Conservation (phyloP, 192 early-diverging fungal genomes). For the Coemansia sp. region DNA sequence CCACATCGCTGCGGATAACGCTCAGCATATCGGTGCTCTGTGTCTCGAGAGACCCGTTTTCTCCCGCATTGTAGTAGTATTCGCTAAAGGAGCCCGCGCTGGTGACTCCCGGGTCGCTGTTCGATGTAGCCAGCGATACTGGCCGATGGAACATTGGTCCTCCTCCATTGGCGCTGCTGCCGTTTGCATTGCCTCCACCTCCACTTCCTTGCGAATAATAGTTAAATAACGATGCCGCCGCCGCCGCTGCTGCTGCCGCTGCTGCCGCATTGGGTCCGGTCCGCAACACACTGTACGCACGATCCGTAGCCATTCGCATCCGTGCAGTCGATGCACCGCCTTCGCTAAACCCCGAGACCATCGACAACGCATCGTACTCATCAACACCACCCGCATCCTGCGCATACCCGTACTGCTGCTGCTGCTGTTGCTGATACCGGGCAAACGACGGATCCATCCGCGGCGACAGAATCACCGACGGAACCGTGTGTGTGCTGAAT, state of each 20-base stretch:
- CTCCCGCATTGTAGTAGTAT: conserved; percentile 20
- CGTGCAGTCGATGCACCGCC: conserved; percentile 46
- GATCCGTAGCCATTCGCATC: conserved; percentile 45
- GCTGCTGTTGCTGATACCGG: not conserved
- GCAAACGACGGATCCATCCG: not conserved
- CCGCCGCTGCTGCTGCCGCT: conserved; percentile 4
- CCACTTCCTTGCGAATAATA: conserved; percentile 13
- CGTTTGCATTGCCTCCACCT: not conserved
- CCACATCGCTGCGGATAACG: conserved; percentile 41
- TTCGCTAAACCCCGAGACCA: conserved; percentile 44
- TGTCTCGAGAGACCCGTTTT: conserved; percentile 10
- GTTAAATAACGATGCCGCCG: conserved; percentile 16
- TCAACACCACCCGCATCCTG: not conserved
- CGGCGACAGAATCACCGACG: not conserved
- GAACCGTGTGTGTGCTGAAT: conserved; percentile 14
- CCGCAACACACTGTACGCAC: conserved; percentile 42
- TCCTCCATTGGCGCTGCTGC: not conserved
- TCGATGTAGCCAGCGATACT: conserved; percentile 5
- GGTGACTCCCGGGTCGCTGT: conserved; percentile 28
- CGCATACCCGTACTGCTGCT: not conserved
- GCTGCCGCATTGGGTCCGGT: conserved; percentile 24
- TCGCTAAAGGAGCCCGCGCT: conserved; percentile 36
- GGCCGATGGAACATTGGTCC: not conserved
- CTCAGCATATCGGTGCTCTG: conserved; percentile 30
- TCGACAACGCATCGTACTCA: conserved; percentile 34